A percentile compares a stretch with the other conserved stretches of the same genome.
Conservation (phyloP, 2,329 filamentous ascomycete genomes). For the Xylaria sp. region DNA sequence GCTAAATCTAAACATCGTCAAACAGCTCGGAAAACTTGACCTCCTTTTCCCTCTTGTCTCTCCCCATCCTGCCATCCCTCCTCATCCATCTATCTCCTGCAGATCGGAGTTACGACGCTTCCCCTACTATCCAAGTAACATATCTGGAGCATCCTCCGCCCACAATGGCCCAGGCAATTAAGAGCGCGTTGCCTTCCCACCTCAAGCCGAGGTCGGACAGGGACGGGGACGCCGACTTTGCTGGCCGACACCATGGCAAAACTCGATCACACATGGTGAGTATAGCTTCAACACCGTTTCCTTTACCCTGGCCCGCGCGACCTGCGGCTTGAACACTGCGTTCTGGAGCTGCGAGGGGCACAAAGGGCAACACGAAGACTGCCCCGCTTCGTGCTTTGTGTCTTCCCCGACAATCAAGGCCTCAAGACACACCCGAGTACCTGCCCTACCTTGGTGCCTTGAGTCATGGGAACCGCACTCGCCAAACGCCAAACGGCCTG, state of each 20-base stretch:
- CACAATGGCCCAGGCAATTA: constrained; percentile 71
- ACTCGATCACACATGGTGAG: constrained; percentile 84
- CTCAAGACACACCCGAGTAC: neutral
- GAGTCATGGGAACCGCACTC: no score
- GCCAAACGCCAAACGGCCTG: neutral
- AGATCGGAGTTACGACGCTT: neutral
- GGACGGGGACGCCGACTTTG: constrained; percentile 53
- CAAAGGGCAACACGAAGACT: neutral
- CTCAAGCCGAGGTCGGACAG: constrained; percentile 65
- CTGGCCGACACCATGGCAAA: constrained; percentile 78
- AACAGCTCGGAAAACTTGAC: constrained; percentile 16
- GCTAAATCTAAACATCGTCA: constrained; percentile 23
- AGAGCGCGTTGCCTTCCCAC: constrained; percentile 80
- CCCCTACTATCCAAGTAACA: neutral
- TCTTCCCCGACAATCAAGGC: neutral
- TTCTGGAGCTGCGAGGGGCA: constrained; percentile 2
- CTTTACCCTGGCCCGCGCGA: no score
- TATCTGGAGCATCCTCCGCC: constrained; percentile 1
- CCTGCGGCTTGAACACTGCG: neutral
- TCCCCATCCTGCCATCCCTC: neutral
- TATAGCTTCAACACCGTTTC: no score
- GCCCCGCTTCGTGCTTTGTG: neutral
- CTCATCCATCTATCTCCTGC: neutral
- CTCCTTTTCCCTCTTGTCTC: constrained; percentile 25
- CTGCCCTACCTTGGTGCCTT: neutral